Conservation (phyloP, 2,329 filamentous ascomycete genomes). For the Dryadomyces quercivorus region DNA sequence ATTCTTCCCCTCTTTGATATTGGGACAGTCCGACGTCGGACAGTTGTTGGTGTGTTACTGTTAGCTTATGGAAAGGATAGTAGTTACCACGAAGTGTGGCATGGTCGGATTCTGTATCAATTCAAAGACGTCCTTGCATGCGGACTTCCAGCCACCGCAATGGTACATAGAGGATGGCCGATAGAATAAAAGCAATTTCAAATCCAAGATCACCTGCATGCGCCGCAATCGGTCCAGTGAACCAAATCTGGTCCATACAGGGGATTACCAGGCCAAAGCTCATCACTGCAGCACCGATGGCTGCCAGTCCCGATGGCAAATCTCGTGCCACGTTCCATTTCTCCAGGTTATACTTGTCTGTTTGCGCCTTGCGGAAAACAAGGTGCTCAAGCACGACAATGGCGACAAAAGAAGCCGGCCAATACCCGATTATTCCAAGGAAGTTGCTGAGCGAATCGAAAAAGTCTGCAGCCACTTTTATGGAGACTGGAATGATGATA, state of each 20-base stretch:
- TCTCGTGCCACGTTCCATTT: slow-evolving; percentile 15
- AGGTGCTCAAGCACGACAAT: slow-evolving; percentile 23
- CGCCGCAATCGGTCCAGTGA: slow-evolving; percentile 27
- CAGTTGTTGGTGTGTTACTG: no score
- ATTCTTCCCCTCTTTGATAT: no score
- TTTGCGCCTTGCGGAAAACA: slow-evolving; percentile 14
- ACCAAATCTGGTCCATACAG: slow-evolving; percentile 31
- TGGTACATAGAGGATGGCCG: slow-evolving; percentile 27
- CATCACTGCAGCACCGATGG: slow-evolving; percentile 11
- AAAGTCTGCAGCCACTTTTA: slow-evolving; percentile 26
- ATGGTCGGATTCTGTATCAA: neutral
- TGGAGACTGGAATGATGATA: slow-evolving; percentile 27
- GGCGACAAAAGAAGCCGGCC: slow-evolving; percentile 28
- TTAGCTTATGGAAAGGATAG: no score
- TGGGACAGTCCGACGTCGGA: no score
- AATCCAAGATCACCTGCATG: slow-evolving; percentile 33
- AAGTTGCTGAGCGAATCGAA: slow-evolving; percentile 31
- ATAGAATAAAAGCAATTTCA: slow-evolving; percentile 29
- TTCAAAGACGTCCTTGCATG: neutral
- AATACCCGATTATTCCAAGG: slow-evolving; percentile 31
- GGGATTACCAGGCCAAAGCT: slow-evolving; percentile 23
- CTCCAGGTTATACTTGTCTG: slow-evolving; percentile 11
- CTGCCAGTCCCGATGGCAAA: slow-evolving; percentile 17
- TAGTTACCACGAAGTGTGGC: no score
- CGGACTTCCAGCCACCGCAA: slow-evolving; percentile 22